Base-by-base conservation (phyloP, 1,284 basidiomycete species). In the Malassezia japonica region DNA sequence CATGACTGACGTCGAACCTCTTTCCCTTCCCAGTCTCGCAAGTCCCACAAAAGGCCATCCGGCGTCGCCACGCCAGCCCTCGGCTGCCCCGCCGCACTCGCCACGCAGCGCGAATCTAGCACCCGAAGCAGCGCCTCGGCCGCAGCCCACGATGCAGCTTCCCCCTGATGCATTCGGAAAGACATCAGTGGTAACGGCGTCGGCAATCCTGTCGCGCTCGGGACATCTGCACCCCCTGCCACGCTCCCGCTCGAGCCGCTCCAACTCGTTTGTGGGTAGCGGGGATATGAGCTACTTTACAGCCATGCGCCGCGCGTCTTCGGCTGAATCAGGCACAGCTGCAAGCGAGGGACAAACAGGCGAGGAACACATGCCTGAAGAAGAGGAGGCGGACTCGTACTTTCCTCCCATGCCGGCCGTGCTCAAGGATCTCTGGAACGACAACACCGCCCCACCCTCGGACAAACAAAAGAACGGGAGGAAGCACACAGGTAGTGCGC, bases 401-500 rank as follows among this genome's bases (percentile, higher is more conserved):
- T 16, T 33, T 4, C 4, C 9, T 1, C 16, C 38, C 8, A 13
- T 40, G 5, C 38, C 38, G 4, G 4, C 38, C 5, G 23, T 18
- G 13, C 20, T 40, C 24, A 24, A 40, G 38, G 40, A 42, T 20
- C 9, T 42, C 13, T 42, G 40, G 40, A 16, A 13, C 31, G 21
- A 33, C 40, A 13, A 5, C 9, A 18, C 24, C 4, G 35, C 15
- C 10, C 6, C 3, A 6, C 6, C 3, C 4, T 4, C 2, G 13
- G 32, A 13, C n/a, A 15, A 16, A n/a, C 2, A 6, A n/a, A 33
- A 33, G 7, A 36, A 36, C 6, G 20, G 35, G 4, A 9, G 5
- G 18, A 8, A 44, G 16, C 46, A 45, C 45, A 71, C 62, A 31
- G 67, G 68, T 18, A 67, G 65, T 39, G 68, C 68, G 4, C 48